Conservation (phyloP, 805 yeast species). For the Candida morakotiae region DNA sequence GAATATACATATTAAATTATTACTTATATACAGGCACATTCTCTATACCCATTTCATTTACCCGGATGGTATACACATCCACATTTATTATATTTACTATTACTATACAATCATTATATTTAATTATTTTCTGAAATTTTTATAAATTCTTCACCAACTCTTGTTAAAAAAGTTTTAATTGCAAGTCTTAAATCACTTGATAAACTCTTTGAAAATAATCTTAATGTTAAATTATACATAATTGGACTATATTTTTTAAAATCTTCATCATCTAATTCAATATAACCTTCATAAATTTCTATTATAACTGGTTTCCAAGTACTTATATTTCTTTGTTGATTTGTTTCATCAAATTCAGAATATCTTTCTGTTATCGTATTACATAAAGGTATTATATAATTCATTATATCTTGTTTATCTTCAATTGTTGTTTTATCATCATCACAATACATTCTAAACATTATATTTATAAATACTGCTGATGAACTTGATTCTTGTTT, state of each 20-base stretch:
- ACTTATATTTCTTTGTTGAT: constrained; percentile 71
- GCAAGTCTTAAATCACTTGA: constrained; percentile 60
- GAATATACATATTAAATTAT: too few relatives aligned
- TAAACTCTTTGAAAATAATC: constrained; percentile 56
- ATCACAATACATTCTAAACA: constrained; percentile 77
- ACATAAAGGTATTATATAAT: constrained; percentile 60
- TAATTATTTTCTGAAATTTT: too few relatives aligned
- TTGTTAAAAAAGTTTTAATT: constrained; percentile 52
- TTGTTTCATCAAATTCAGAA: constrained; percentile 68
- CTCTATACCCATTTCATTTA: too few relatives aligned
- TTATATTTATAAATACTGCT: constrained; percentile 76
- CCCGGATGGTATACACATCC: too few relatives aligned
- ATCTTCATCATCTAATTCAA: constrained; percentile 71
- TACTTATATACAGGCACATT: constrained; percentile 1
- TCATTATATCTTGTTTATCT: constrained; percentile 48
- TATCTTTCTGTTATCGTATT: constrained; percentile 67
- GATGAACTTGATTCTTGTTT: constrained; percentile 91
- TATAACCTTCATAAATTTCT: constrained; percentile 79
- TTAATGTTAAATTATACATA: constrained; percentile 57
- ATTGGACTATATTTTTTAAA: constrained; percentile 55
- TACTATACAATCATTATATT: too few relatives aligned
- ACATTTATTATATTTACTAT: too few relatives aligned
- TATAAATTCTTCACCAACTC: constrained; percentile 44
- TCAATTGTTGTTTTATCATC: constrained; percentile 44
- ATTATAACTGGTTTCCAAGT: constrained; percentile 93